Base-by-base conservation (phyloP, 2,329 filamentous ascomycete genomes). In the Penicillium sp. region DNA sequence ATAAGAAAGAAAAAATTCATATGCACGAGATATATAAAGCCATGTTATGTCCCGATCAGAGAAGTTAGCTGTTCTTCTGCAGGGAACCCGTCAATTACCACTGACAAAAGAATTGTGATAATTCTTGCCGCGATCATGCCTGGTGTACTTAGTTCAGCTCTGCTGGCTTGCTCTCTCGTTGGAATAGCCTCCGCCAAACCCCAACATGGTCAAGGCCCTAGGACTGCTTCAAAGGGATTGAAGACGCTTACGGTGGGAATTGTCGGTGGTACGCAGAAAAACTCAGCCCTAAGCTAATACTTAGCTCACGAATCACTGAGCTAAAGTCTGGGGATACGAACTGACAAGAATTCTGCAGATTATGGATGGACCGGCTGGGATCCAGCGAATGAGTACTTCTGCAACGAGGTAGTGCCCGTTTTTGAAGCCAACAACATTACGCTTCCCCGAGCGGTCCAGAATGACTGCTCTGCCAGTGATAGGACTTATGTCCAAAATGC, bases 321-420 rank as follows among this genome's bases (percentile, higher is more conserved):
- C 9, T 42, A 8, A 12, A 30, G 16, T 45, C 26, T 47, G 23
- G 21, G 11, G 9, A 33, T 20, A 46, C 20, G 18, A 35, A 18
- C 33, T 23, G 30, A 47, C 14, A 33, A 14, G 21, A 20, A 28
- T 35, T 35, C 30, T 35, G 30, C 21, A 60, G 63, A 66, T 24
- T 66, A 60, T 42, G 64, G 64, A 20, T 66, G 64, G 64, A 65
- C 63, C 40, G 64, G 64, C 9, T 66, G 64, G 64, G 45, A 59
- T 40, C 63, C 64, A 26, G 59, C 62, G 6, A 64, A 64, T 38
- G 28, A 59, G 28, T 56, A 61, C 42, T 66, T 65, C 55, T 66
- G 63, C 50, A 59, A 64, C 48, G 59, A 59, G 40, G 57, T 58
- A 14, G 23, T 61, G 46, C 62, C 56, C 3, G 57, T 52, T 21